phyloP scores from a whole-genome alignment of 2,329 filamentous ascomycete genomes.

The Pseudogymnoascus sp. region DNA sequence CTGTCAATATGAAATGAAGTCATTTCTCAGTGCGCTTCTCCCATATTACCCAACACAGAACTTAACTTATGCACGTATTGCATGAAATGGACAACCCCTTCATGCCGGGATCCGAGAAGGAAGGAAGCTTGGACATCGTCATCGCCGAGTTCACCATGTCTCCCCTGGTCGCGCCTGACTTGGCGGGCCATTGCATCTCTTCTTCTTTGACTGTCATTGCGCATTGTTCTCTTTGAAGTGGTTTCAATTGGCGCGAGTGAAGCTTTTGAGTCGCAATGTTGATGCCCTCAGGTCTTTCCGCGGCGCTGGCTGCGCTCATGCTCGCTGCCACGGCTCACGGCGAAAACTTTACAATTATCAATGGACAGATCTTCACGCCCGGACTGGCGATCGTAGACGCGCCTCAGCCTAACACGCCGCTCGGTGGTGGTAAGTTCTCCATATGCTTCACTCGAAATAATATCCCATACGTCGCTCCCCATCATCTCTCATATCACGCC shows the following conservation, averaged over 20 bases:
- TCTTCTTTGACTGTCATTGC: not conserved
- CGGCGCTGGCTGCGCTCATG: not conserved
- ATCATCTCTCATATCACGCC: not conserved
- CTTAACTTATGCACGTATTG: not conserved
- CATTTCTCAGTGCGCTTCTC: not conserved
- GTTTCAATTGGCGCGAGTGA: not conserved
- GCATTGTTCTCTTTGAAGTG: not conserved
- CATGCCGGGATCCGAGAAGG: not conserved
- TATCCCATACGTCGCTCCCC: not conserved
- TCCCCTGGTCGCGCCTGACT: not conserved
- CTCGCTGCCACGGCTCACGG: not conserved
- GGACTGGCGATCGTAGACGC: slow-evolving; percentile 61
- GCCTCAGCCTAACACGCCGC: slow-evolving; percentile 56
- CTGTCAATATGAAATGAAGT: slow-evolving; percentile 5
- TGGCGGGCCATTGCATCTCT: not conserved
- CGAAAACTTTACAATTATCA: slow-evolving; percentile 47
- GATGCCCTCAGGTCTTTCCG: not conserved
- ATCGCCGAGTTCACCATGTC: not conserved
- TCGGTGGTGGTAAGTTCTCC: slow-evolving; percentile 50
- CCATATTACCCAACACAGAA: not conserved
- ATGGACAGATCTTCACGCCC: slow-evolving; percentile 63
- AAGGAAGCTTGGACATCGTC: not conserved
- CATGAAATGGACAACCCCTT: not conserved
- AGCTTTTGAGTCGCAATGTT: not conserved
- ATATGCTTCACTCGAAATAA: not conserved